These are phyloP conservation scores for Vitis rupestris DNA, from an alignment of 164 flowering plant species.

Conservation along the genomic window DNA sequence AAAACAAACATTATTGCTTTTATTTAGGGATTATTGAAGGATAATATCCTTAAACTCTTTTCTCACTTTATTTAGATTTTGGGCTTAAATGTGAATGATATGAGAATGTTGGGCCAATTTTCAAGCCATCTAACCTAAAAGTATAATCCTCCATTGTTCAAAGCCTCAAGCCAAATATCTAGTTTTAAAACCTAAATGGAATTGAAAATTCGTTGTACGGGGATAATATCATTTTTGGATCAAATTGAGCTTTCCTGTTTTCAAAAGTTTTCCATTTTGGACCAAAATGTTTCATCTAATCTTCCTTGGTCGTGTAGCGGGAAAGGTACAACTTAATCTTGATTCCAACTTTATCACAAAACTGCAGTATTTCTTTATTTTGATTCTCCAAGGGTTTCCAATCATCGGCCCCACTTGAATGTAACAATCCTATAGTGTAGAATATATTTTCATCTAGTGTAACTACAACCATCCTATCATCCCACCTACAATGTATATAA, in stretches of 20 bases:
- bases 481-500: constrained; percentile 61
- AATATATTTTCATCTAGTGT: constrained; percentile 78
- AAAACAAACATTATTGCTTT: too few species aligned
- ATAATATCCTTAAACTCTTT: too few species aligned
- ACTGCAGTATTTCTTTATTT: constrained; percentile 52
- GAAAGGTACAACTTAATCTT: constrained; percentile 71
- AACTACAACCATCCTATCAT: constrained; percentile 60
- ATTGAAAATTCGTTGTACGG: constrained; percentile 82
- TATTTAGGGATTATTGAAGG: too few species aligned
- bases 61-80: too few species aligned
- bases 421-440: constrained; percentile 66
- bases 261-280: constrained; percentile 56
- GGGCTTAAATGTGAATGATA: too few species aligned
- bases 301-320: constrained; percentile 39
- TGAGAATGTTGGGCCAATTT: too few species aligned
- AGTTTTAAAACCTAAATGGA: neutral
- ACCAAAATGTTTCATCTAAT: constrained; percentile 78
- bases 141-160: too few species aligned
- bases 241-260: constrained; percentile 58
- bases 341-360: constrained; percentile 49
- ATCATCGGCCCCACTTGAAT: constrained; percentile 39
- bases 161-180: too few species aligned
- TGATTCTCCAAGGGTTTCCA: constrained; percentile 45
- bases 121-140: too few species aligned
- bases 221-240: constrained; percentile 58